A percentile compares a stretch with the other conserved stretches of the same genome.
phyloP scores from a whole-genome alignment of 345 rosid species.

The Gossypium bickii region DNA sequence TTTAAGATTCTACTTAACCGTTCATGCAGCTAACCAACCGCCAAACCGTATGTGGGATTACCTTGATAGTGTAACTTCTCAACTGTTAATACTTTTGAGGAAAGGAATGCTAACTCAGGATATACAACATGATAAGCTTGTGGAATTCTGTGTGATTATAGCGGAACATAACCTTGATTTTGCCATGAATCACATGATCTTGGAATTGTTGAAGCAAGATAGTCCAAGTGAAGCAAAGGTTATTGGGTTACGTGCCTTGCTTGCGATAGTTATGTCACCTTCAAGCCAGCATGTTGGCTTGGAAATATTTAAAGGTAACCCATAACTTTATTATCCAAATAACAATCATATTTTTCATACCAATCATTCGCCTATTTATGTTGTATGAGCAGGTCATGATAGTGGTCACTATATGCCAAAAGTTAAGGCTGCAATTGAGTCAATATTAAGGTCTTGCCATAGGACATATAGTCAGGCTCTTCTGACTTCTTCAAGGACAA shows the following conservation, averaged over 20 bases:
- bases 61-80: constrained; percentile 96
- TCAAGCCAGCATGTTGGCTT: constrained; percentile 80
- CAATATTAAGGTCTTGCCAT: constrained; percentile 85
- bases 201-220: constrained; percentile 93
- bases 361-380: constrained; percentile 15
- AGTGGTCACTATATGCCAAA: constrained; percentile 93
- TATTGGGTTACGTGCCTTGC: constrained; percentile 93
- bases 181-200: constrained; percentile 94
- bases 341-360: neutral
- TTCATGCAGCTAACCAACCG: constrained; percentile 87
- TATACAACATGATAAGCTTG: constrained; percentile 95
- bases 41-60: constrained; percentile 97
- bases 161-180: constrained; percentile 99
- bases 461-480: constrained; percentile 85
- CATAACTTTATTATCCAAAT: neutral
- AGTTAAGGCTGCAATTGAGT: constrained; percentile 96
- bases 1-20: constrained; percentile 92
- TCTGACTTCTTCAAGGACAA: constrained; percentile 83
- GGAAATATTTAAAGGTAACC: constrained; percentile 82
- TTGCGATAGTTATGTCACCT: constrained; percentile 89
- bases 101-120: constrained; percentile 96
- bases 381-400: constrained; percentile 59
- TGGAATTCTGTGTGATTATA: constrained; percentile 93
- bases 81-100: constrained; percentile 77
- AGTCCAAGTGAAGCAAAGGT: constrained; percentile 95